These are phyloP conservation scores for Magnaporthiopsis incrustans DNA, from an alignment of 2,329 filamentous ascomycete species.

Conservation along the genomic window DNA sequence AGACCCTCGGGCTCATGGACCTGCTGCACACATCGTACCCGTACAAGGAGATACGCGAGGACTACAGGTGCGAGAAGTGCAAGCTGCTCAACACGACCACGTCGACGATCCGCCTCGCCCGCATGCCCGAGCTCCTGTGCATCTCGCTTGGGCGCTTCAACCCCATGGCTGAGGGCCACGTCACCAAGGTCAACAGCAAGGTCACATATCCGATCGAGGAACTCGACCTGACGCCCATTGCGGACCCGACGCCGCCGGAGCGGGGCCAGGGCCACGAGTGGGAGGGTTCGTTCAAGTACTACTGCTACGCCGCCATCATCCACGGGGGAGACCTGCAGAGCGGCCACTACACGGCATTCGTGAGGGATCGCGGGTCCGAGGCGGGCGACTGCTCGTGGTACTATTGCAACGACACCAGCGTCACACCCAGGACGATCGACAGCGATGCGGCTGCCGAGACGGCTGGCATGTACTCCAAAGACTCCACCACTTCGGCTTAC, in stretches of 20 bases:
- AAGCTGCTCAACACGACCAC: slow-evolving; percentile 58
- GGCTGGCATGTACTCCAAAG: slow-evolving; percentile 15
- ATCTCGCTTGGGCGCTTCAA: slow-evolving; percentile 61
- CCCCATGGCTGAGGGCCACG: slow-evolving; percentile 20
- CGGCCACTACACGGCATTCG: slow-evolving; percentile 74
- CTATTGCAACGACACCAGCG: slow-evolving; percentile 35
- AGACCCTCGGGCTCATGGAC: slow-evolving; percentile 28
- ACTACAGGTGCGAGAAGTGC: slow-evolving; percentile 70
- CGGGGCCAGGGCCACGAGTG: slow-evolving; percentile 11
- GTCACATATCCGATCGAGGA: slow-evolving; percentile 71
- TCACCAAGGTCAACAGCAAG: slow-evolving; percentile 60
- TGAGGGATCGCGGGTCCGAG: slow-evolving; percentile 46
- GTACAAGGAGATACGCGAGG: slow-evolving; percentile 56
- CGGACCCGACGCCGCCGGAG: slow-evolving; percentile 4
- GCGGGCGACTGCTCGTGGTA: slow-evolving; percentile 37
- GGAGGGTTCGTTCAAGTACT: slow-evolving; percentile 60
- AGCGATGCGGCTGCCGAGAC: slow-evolving; percentile 14
- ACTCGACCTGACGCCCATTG: slow-evolving; percentile 46
- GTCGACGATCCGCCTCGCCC: slow-evolving; percentile 66
- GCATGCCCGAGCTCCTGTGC: slow-evolving; percentile 71
- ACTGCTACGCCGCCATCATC: slow-evolving; percentile 77
- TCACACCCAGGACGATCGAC: slow-evolving; percentile 15
- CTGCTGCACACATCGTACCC: slow-evolving; percentile 65
- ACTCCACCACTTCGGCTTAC: slow-evolving; percentile 14
- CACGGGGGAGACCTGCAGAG: slow-evolving; percentile 63